Percentiles rank a stretch among this genome's conserved stretches.
These are phyloP conservation scores for Capsella rubella DNA, from an alignment of 441 rosid genomes.

Conservation along the genomic window DNA sequence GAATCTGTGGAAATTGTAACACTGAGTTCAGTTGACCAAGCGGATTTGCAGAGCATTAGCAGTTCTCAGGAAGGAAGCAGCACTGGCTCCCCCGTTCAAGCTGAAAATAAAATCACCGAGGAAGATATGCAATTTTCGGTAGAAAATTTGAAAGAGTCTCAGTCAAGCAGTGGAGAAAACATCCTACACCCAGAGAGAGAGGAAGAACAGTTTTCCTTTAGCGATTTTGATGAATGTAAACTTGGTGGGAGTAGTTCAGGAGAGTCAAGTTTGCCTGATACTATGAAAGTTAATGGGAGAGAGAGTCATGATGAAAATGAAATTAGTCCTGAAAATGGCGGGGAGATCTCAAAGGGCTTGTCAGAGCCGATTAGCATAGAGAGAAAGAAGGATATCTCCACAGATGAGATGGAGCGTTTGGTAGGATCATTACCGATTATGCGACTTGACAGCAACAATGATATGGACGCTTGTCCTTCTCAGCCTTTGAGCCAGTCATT, in stretches of 20 bases:
- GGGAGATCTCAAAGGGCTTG: conserved; percentile 41
- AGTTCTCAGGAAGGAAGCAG: conserved; percentile 43
- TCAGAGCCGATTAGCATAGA: conserved; percentile 66
- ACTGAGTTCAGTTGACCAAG: conserved; percentile 29
- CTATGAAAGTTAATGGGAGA: conserved; percentile 44
- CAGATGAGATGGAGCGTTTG: conserved; percentile 51
- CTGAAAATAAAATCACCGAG: conserved; percentile 35
- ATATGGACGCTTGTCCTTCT: conserved; percentile 43
- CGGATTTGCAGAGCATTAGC: conserved; percentile 40
- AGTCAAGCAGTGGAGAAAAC: conserved; percentile 42
- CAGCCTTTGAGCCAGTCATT: conserved; percentile 73
- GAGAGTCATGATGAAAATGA: conserved; percentile 24
- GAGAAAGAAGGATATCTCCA: conserved; percentile 39
- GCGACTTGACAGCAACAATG: conserved; percentile 46
- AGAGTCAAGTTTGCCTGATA: conserved; percentile 43
- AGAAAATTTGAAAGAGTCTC: conserved; percentile 42
- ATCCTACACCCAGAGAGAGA: conserved; percentile 56
- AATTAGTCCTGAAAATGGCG: conserved; percentile 41
- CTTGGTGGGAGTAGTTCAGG: conserved; percentile 33
- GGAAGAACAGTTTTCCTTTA: conserved; percentile 78
- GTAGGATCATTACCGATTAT: conserved; percentile 79
- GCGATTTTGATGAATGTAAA: conserved; percentile 66
- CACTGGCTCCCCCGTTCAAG: conserved; percentile 42
- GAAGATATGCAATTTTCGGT: conserved; percentile 44
- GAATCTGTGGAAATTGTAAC: conserved; percentile 37